Evolutionary conservation across 176 grass and related monocot genomes (phyloP).

Genomic region (barley (Hordeum vulgare)): DNA sequence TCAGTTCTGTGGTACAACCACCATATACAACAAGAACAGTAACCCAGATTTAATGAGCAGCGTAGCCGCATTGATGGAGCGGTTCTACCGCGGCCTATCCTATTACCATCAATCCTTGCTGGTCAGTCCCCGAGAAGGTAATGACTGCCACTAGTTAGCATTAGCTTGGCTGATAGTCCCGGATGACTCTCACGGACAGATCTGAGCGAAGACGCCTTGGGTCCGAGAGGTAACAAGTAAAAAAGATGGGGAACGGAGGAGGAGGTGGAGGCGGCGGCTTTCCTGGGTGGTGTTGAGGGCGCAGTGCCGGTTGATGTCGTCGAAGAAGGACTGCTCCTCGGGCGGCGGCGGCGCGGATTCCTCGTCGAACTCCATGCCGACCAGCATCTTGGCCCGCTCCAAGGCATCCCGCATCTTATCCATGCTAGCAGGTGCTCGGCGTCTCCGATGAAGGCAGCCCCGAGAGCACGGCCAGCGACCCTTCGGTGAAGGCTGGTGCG

Average conservation of each 20-base stretch:
- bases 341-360: slow-evolving; percentile 50
- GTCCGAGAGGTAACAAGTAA: not conserved
- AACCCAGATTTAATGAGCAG: not conserved
- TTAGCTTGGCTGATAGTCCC: not conserved
- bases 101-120: not conserved
- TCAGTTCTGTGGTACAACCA: slow-evolving; percentile 4
- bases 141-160: not conserved
- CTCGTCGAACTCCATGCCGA: slow-evolving; percentile 88
- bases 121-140: not conserved
- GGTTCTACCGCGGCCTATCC: not conserved
- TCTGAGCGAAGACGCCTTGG: slow-evolving; percentile 8
- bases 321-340: slow-evolving; percentile 86
- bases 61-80: not conserved
- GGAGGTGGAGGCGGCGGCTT: not conserved
- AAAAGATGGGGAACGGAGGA: not conserved
- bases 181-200: not conserved
- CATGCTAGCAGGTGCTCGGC: slow-evolving; percentile 16
- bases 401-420: slow-evolving; percentile 76
- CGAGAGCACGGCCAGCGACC: not conserved
- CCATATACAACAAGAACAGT: not conserved
- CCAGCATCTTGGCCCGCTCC: slow-evolving; percentile 98
- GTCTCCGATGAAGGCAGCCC: too few species aligned
- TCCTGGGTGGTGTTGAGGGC: slow-evolving; percentile 83
- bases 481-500: not conserved
- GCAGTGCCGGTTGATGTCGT: slow-evolving; percentile 85